A percentile compares a stretch with the other conserved stretches of the same genome.
These are phyloP conservation scores for Metschnikowia peoriensis DNA, from an alignment of 805 yeast genomes.

Conservation along the genomic window DNA sequence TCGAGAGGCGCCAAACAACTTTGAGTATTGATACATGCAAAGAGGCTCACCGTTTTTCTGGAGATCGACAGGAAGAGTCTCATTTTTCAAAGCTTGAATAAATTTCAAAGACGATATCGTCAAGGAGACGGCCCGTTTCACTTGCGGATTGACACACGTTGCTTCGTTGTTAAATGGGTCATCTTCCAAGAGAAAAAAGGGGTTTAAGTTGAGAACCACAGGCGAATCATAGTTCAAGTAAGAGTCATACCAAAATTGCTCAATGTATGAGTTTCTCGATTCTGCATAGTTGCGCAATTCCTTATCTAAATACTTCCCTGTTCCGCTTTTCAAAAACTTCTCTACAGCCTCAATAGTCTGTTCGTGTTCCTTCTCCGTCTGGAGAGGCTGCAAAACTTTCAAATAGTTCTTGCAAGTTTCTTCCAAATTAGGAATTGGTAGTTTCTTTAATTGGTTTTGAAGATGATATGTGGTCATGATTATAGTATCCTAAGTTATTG, in stretches of 20 bases:
- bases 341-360: conserved; percentile 59
- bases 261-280: conserved; percentile 75
- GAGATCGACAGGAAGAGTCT: conserved; percentile 69
- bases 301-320: conserved; percentile 58
- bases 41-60: conserved; percentile 61
- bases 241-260: conserved; percentile 93
- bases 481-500: not conserved
- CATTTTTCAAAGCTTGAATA: conserved; percentile 72
- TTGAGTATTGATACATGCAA: conserved; percentile 90
- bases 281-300: conserved; percentile 61
- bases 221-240: conserved; percentile 85
- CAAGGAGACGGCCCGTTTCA: conserved; percentile 77
- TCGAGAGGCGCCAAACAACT: conserved; percentile 83
- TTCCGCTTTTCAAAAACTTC: conserved; percentile 49
- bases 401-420: conserved; percentile 69
- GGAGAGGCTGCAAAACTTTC: conserved; percentile 72
- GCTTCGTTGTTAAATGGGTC: conserved; percentile 74
- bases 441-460: conserved; percentile 57
- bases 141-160: conserved; percentile 50
- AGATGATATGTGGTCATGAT: conserved; percentile 45
- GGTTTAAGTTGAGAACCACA: conserved; percentile 88
- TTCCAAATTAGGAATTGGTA: conserved; percentile 77
- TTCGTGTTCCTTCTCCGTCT: conserved; percentile 67
- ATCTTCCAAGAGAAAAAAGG: conserved; percentile 86
- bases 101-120: conserved; percentile 77